phyloP scores from a whole-genome alignment of 202 grass and related monocot genomes.

The Cymbopogon flexuosus region DNA sequence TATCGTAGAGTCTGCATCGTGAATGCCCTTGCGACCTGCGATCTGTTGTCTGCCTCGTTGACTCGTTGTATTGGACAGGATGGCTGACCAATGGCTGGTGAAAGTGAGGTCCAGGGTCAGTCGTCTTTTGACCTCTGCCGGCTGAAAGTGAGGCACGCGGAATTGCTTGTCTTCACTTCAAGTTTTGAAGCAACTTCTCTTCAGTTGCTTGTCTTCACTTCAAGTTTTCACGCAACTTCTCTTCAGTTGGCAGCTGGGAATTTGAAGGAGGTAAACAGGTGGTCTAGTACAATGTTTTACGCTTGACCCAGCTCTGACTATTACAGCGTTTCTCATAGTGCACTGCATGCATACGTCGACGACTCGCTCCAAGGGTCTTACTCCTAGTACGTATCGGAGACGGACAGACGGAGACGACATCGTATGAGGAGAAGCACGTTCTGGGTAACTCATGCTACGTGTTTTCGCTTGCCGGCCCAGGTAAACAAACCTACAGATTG shows the following conservation, averaged over 20 bases:
- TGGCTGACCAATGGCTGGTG: too few relatives aligned
- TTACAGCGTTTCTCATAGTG: neutral
- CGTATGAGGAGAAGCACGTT: neutral
- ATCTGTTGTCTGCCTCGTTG: neutral
- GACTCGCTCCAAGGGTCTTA: neutral
- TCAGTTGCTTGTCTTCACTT: neutral
- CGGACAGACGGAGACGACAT: neutral
- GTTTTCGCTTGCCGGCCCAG: neutral
- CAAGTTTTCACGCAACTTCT: neutral
- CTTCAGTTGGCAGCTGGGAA: neutral
- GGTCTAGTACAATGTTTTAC: neutral
- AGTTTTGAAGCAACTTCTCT: neutral
- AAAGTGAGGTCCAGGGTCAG: neutral
- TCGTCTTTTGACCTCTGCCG: neutral
- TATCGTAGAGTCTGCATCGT: too few relatives aligned
- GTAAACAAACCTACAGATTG: too few relatives aligned
- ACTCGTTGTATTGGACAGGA: neutral
- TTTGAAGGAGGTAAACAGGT: neutral
- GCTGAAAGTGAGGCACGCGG: neutral
- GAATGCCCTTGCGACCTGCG: too few relatives aligned
- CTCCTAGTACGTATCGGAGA: neutral
- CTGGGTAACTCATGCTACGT: neutral
- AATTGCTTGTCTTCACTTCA: neutral
- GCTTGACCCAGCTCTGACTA: neutral
- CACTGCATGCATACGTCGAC: neutral